Base-by-base conservation (phyloP, 257 asterid species). In the Ligustrum vulgare region DNA sequence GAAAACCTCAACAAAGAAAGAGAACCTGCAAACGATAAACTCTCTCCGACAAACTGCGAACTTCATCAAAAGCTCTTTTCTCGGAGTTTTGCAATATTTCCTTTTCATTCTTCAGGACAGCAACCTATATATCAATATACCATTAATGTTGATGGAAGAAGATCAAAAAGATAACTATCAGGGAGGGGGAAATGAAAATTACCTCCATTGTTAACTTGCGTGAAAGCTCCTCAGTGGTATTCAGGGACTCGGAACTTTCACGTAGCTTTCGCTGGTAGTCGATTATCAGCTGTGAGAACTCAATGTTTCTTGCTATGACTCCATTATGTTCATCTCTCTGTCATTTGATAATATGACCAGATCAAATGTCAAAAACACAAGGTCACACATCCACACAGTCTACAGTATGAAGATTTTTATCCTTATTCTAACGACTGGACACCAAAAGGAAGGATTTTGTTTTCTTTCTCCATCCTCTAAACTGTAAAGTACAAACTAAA, bases 51-150 rank as follows among this genome's bases (percentile, higher is more conserved):
- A 92, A 83, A 84, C 78, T 89, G 68, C 89, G 89, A 76, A 87
- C 93, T 87, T 92, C 98, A 81, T 92, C 94, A 65, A 85, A 86
- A 45, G 99, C 97, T 87, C 96, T 91, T 85, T 90, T 92, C 80
- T 94, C 97, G 8, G 98, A 83, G 78, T 86, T 88, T 65, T 79
- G 79, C 72, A 89, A 77, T 78, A 87, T 80, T 80, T 87, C 96
- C 83, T 89, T 92, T 83, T 94, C 98, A 51, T 86, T 85, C 90
- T 93, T 92, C 80, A 91, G 76, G 75, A 89, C 70, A 47, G 94
- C 83, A 25, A 87, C 87, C 97, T 90, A 70, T 25, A 39, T 12
- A 12, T 75, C 67, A 70, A 78, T 23, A 72, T 1, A 51, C 28
- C 62, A 67, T 32, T 54, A 31, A 69, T 31, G 31, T 76, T 47